These are phyloP conservation scores for Monilinia vaccinii-corymbosi DNA, from an alignment of 2,329 filamentous ascomycete genomes.

Conservation along the genomic window DNA sequence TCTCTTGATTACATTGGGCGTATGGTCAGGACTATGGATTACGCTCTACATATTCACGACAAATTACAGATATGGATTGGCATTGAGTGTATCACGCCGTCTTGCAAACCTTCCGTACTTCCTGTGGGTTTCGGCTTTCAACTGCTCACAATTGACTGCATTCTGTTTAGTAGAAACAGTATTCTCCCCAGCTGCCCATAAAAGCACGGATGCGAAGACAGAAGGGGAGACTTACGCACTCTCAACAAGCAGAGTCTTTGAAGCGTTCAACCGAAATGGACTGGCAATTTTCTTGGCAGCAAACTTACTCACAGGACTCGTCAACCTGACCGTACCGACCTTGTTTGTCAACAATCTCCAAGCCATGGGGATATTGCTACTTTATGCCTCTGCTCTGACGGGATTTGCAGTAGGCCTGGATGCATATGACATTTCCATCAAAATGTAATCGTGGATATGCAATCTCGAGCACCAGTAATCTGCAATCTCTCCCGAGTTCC, in stretches of 20 bases:
- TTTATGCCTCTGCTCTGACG: constrained; percentile 61
- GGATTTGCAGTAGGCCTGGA: constrained; percentile 60
- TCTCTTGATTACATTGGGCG: constrained; percentile 53
- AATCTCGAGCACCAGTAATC: background rate
- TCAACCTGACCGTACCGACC: constrained; percentile 82
- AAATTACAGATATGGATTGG: constrained; percentile 59
- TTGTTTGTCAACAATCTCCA: constrained; percentile 55
- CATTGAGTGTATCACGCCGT: constrained; percentile 72
- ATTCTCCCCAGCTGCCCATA: constrained; percentile 66
- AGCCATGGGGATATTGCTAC: constrained; percentile 67
- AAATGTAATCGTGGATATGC: constrained; percentile 4
- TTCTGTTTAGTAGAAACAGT: constrained; percentile 71
- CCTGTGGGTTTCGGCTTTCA: constrained; percentile 87
- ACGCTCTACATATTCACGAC: constrained; percentile 62
- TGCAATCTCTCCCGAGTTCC: background rate
- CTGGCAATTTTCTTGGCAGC: constrained; percentile 77
- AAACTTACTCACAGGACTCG: constrained; percentile 78
- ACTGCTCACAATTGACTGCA: constrained; percentile 68
- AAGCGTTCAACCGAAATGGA: constrained; percentile 82
- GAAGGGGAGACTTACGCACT: constrained; percentile 56
- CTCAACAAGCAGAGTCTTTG: constrained; percentile 73
- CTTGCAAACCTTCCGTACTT: constrained; percentile 91
- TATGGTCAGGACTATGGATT: constrained; percentile 60
- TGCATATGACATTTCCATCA: constrained; percentile 8
- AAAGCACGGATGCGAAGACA: constrained; percentile 36